Evolutionary conservation across 192 early-diverging fungal genomes (phyloP), one percentile per base, ranked within the genome.

Genomic region (Coemansia reversa): DNA sequence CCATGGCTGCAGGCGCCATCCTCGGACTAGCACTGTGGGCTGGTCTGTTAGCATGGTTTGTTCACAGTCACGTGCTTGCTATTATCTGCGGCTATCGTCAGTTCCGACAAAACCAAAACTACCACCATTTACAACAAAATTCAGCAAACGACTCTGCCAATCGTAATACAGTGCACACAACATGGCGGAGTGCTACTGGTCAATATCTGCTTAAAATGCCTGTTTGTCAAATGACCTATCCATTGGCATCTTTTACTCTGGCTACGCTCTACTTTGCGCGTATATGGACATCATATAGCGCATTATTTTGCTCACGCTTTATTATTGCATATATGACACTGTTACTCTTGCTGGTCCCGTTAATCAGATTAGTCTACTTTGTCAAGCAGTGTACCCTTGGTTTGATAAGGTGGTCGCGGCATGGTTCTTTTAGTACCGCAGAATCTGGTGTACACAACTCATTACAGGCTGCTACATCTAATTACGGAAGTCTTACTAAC

Each of bases 1-100:
- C 75, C 14, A 68, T 71, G 65, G 75, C 75, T 7, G 69, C 61
- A 2, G 75, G 75, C 32, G 75, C 75, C 9, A 65, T 77, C n/a
- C 55, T 77, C 20, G 75, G 75, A 6, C 51, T 77, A 27, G 19
- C 72, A 18, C 22, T 77, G 22, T 77, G 75, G 75, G 75, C 69
- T 8, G 30, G 65, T 2, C 35, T 66, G 2, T 56, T 68, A 3
- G 68, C 68, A 18, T 76, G 74, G 74, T 66, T 70, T 16, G 47
- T 70, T 28, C 50, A 55, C 60, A 8, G 67, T 19, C 74, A 76
- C 45, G 28, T 67, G 24, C 60, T 69, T 3, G 32, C 56, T 28
- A 35, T 60, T 25, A 48, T 58, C 29, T 42, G 19, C 18, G 35
- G 22, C 50, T 51, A 51, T 29, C 60, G 50, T 2, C 30, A 19